Evolutionary conservation across 129 eudicot species (phyloP).

Genomic region (Centella asiatica): DNA sequence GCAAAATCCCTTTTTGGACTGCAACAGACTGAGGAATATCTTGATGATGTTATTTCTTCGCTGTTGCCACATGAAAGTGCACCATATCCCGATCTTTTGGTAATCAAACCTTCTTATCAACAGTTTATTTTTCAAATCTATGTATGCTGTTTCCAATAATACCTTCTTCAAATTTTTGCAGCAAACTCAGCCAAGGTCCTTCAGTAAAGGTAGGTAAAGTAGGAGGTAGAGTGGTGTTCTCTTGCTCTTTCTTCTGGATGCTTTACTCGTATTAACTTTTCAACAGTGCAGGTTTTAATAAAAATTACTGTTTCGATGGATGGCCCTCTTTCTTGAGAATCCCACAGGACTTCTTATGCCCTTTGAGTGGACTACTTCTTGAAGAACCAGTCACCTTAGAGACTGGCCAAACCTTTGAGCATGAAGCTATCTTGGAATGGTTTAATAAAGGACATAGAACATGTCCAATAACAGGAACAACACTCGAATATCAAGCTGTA

Average conservation of each 20-base stretch:
- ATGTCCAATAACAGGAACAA: constrained; percentile 57
- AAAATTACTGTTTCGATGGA: constrained; percentile 18
- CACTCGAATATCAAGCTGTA: constrained; percentile 33
- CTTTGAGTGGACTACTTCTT: constrained; percentile 52
- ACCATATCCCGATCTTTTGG: constrained; percentile 24
- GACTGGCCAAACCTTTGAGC: constrained; percentile 78
- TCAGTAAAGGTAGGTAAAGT: constrained; percentile 19
- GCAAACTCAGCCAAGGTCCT: constrained; percentile 21
- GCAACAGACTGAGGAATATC: constrained; percentile 26
- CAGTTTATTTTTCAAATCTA: neutral
- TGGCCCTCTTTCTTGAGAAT: constrained; percentile 21
- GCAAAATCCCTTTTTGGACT: constrained; percentile 36
- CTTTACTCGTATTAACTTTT: constrained; percentile 3
- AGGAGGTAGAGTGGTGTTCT: neutral
- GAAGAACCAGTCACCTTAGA: constrained; percentile 78
- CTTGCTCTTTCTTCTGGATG: neutral
- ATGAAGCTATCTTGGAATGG: constrained; percentile 50
- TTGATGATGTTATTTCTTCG: constrained; percentile 12
- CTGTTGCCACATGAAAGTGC: constrained; percentile 22
- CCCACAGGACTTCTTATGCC: constrained; percentile 66
- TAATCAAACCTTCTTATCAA: constrained; percentile 15
- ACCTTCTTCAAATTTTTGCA: constrained; percentile 19
- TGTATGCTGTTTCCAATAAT: constrained; percentile 9
- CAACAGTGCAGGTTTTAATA: constrained; percentile 20
- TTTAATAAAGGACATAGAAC: constrained; percentile 42